Evolutionary conservation across 2,329 filamentous ascomycete species (phyloP).

Genomic region (Domatiomyces globalis): DNA sequence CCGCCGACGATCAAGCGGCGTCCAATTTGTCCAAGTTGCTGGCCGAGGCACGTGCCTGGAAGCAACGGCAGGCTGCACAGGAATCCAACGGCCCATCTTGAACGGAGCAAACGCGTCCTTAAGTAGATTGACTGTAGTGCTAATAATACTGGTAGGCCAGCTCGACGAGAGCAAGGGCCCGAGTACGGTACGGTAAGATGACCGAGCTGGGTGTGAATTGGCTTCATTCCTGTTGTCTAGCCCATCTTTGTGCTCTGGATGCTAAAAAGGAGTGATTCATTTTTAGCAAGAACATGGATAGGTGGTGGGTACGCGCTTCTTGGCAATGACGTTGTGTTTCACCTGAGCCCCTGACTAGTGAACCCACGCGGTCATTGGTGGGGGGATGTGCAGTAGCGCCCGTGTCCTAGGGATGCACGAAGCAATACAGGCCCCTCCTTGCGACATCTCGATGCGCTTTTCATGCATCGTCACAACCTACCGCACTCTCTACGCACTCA

Average conservation of each 20-base stretch:
- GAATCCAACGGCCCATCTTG: background rate
- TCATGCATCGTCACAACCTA: background rate
- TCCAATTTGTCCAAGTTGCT: conserved; percentile 72
- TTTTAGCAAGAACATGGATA: too few species aligned
- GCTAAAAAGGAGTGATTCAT: too few species aligned
- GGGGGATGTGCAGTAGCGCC: background rate
- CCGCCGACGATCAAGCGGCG: conserved; percentile 77
- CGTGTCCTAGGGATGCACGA: background rate
- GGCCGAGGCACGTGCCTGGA: conserved; percentile 79
- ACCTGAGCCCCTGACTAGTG: background rate
- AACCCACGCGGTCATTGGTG: background rate
- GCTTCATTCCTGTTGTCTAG: too few species aligned
- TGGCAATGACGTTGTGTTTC: background rate
- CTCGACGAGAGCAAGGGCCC: too few species aligned
- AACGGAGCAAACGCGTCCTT: background rate
- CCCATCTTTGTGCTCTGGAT: too few species aligned
- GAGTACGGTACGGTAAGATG: too few species aligned
- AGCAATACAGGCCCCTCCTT: background rate
- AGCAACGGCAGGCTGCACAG: conserved; percentile 34
- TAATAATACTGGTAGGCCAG: too few species aligned
- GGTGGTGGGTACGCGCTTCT: background rate
- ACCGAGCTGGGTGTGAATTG: too few species aligned
- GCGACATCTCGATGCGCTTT: background rate
- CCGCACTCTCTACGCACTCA: background rate
- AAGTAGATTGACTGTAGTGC: background rate